Evolutionary conservation across 306 rosid genomes (phyloP).

Genomic region (Carpinus viminea): DNA sequence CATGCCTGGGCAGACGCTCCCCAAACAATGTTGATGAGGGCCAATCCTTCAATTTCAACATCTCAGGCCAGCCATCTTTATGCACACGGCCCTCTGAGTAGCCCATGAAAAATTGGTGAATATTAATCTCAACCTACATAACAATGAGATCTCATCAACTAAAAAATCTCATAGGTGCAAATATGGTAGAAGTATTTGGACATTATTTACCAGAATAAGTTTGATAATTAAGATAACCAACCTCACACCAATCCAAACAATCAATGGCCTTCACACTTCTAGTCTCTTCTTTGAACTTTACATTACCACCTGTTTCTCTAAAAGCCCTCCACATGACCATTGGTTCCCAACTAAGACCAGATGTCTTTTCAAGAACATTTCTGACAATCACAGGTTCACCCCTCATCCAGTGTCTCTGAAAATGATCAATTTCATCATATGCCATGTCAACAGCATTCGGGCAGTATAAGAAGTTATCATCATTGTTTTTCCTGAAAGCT

Average conservation of each 20-base stretch:
- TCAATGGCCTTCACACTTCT: slow-evolving; percentile 30
- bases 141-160: slow-evolving; percentile 17
- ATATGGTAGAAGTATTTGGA: no score
- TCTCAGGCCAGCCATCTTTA: slow-evolving; percentile 61
- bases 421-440: slow-evolving; percentile 48
- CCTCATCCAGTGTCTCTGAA: slow-evolving; percentile 59
- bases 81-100: slow-evolving; percentile 58
- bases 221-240: background rate
- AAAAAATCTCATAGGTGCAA: no score
- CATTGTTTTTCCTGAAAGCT: slow-evolving; percentile 45
- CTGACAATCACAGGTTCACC: slow-evolving; percentile 65
- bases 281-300: no score
- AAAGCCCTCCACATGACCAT: slow-evolving; percentile 80
- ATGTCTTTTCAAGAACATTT: slow-evolving; percentile 48
- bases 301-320: background rate
- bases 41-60: slow-evolving; percentile 73
- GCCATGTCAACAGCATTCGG: slow-evolving; percentile 44
- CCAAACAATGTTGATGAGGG: slow-evolving; percentile 65
- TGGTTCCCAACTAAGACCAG: slow-evolving; percentile 78
- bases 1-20: slow-evolving; percentile 66
- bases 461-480: slow-evolving; percentile 54
- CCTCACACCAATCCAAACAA: slow-evolving; percentile 58
- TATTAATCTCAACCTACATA: slow-evolving; percentile 55
- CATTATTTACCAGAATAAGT: no score
- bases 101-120: slow-evolving; percentile 57